Percentiles rank a stretch among this genome's conserved stretches.
phyloP scores from a whole-genome alignment of 2,329 filamentous ascomycete species.

The Trichoderma pleuroti region DNA sequence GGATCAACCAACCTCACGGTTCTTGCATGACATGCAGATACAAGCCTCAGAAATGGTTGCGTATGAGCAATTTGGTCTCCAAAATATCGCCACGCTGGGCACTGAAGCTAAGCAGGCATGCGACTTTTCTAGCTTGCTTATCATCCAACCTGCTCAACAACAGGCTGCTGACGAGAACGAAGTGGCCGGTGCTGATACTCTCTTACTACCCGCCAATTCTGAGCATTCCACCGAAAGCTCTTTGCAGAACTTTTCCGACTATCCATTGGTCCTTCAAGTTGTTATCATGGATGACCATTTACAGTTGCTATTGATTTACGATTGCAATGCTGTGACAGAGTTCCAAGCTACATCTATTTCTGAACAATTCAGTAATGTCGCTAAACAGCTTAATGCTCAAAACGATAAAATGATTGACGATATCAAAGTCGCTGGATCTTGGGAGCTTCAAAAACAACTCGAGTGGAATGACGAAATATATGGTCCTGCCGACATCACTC shows the following conservation, averaged over 20 bases:
- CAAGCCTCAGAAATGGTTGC: conserved; percentile 26
- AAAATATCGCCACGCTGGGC: conserved; percentile 25
- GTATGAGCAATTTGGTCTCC: conserved; percentile 29
- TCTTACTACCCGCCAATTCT: not conserved
- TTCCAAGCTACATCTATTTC: not conserved
- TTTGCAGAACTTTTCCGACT: conserved; percentile 14
- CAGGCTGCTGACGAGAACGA: not conserved
- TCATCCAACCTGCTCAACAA: conserved; percentile 16
- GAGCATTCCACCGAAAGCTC: not conserved
- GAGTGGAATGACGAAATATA: conserved; percentile 10
- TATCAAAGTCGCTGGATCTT: not conserved
- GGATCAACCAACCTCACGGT: conserved; percentile 14
- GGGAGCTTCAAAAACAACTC: conserved; percentile 10
- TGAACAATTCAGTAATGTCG: conserved; percentile 6
- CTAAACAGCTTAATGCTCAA: not conserved
- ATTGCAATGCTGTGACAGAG: conserved; percentile 4
- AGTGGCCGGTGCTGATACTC: not conserved
- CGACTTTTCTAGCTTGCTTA: conserved; percentile 19
- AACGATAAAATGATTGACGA: not conserved
- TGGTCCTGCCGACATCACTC: not conserved
- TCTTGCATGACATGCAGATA: conserved; percentile 25
- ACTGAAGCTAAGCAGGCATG: conserved; percentile 19
- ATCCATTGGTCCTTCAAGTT: conserved; percentile 13
- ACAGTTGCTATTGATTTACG: conserved; percentile 1
- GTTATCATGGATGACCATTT: not conserved